A percentile compares a stretch with the other conserved stretches of the same genome.
phyloP scores from a whole-genome alignment of 306 rosid genomes.

The Dicorynia guianensis region DNA sequence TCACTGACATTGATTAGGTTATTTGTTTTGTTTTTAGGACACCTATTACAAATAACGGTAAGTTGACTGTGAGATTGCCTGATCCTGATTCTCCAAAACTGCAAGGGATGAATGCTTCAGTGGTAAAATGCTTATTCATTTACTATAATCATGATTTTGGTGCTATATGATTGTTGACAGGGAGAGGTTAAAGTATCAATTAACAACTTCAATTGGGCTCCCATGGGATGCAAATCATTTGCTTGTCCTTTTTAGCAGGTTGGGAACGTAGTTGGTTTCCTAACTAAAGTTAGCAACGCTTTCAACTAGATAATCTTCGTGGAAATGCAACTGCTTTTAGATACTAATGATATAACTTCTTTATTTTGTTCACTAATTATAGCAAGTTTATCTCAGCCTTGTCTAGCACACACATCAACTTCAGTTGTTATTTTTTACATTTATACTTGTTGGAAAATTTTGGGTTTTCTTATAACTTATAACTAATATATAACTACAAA shows the following conservation, averaged over 20 bases:
- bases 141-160: not conserved
- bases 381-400: conserved; percentile 24
- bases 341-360: not conserved
- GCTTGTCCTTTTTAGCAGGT: not conserved
- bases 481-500: not conserved
- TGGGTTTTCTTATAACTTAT: not conserved
- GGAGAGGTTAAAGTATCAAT: conserved; percentile 8
- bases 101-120: conserved; percentile 82
- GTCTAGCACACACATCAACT: not conserved
- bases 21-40: conserved; percentile 89
- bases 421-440: not conserved
- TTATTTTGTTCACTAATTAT: not conserved
- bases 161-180: conserved; percentile 20
- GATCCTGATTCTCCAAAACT: conserved; percentile 79
- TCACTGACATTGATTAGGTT: conserved; percentile 64
- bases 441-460: not conserved
- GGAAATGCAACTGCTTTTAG: conserved; percentile 2
- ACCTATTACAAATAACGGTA: conserved; percentile 75
- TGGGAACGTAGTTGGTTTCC: conserved; percentile 3
- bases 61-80: conserved; percentile 67
- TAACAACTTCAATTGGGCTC: not conserved
- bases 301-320: conserved; percentile 1
- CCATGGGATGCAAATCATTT: not conserved
- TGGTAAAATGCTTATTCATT: conserved; percentile 50
- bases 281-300: conserved; percentile 16